Base-by-base conservation (phyloP, 257 asterid genomes). In the Solanum pimpinellifolium region DNA sequence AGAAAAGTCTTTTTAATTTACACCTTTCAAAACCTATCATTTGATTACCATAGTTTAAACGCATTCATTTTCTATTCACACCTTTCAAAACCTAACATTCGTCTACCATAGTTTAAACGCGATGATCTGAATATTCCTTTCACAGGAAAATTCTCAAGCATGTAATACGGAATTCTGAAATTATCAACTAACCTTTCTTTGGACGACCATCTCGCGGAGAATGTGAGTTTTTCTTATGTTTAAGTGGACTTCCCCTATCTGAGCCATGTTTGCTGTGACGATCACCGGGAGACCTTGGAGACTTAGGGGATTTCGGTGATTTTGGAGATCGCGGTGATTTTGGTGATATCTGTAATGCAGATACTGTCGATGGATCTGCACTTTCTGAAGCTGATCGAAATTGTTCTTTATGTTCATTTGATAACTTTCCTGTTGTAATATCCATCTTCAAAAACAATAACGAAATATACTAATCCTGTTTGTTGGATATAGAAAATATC, bases 381-480 rank as follows among this genome's bases (percentile, higher is more conserved):
- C 92, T 93, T 83, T 92, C 95, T 62, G 95, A 89, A 86, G 91
- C 92, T 37, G 89, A 87, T 84, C 87, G 90, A 49, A 77, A 75
- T 59, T 94, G 96, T 86, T 94, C 96, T 21, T 92, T 92, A 88
- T 93, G 97, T 88, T 92, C 96, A 60, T 91, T 92, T 11, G 96
- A 92, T 92, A 96, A 92, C 90, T 88, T 82, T 81, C 90, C 91
- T 68, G 89, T 90, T 29, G 88, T 66, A 66, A 88, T 90, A 41
- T 94, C 97, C 97, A 93, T 94, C 78, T 77, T 87, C 6, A 66
- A 74, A 41, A 31, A 13, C 20, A 31, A 13, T 11, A 83, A 37
- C 86, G 60, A 76, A 76, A 12, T 11, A 59, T 78, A 44, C 65
- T 81, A 47, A 80, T 47, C 59, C 68, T 8, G n/a, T 3, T 14